Conservation (phyloP, 1,284 basidiomycete species). For the Sanghuangporus sanghuang region DNA sequence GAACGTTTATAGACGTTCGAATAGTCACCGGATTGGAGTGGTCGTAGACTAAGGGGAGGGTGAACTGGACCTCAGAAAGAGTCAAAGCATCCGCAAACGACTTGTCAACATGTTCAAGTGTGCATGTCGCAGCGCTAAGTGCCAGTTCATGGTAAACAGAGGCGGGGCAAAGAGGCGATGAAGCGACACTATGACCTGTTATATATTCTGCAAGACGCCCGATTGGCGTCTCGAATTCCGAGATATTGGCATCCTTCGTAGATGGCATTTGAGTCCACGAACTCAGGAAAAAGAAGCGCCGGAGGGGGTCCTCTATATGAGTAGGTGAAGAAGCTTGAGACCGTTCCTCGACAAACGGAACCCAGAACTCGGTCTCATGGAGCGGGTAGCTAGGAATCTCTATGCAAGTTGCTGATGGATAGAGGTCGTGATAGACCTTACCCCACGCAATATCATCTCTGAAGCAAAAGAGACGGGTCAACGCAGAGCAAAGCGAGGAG, state of each 20-base stretch:
- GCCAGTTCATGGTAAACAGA: constrained; percentile 61
- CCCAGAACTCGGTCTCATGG: constrained; percentile 50
- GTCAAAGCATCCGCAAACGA: constrained; percentile 26
- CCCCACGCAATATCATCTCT: constrained; percentile 46
- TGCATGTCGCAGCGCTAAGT: constrained; percentile 34
- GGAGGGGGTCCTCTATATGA: constrained; percentile 5
- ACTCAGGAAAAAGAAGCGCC: constrained; percentile 36
- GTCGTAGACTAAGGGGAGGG: constrained; percentile 49
- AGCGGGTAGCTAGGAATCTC: constrained; percentile 63
- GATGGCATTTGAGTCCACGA: constrained; percentile 41
- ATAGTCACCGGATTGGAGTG: constrained; percentile 31
- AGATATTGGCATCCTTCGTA: constrained; percentile 33
- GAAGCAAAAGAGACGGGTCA: constrained; percentile 45
- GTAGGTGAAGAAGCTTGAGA: not conserved
- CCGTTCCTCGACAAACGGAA: constrained; percentile 35
- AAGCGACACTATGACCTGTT: constrained; percentile 54
- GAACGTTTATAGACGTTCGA: constrained; percentile 36
- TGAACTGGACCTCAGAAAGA: constrained; percentile 42
- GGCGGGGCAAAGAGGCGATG: constrained; percentile 57
- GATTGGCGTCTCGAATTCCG: constrained; percentile 52
- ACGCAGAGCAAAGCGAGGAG: constrained; percentile 37
- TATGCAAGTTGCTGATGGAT: constrained; percentile 32
- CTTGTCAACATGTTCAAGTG: constrained; percentile 27
- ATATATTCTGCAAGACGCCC: constrained; percentile 40
- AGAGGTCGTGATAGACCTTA: constrained; percentile 43